Evolutionary conservation across 2,329 filamentous ascomycete species (phyloP).

Genomic region (Clarireedia paspali): DNA sequence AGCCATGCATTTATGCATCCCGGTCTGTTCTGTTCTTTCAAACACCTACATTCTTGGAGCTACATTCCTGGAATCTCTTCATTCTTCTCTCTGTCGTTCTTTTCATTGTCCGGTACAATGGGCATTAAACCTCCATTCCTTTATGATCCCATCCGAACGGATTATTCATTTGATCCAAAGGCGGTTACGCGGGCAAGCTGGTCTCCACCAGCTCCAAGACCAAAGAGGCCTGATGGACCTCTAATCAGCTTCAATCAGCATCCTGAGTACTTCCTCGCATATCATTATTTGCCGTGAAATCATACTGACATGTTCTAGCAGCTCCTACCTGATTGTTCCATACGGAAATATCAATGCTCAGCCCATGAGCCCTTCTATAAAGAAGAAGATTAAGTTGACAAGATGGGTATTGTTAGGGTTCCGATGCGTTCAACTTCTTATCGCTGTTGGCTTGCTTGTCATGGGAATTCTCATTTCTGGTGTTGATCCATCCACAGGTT

Average conservation of each 20-base stretch:
- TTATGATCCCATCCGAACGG: slow-evolving; percentile 48
- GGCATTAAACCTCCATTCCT: slow-evolving; percentile 61
- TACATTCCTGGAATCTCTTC: slow-evolving; percentile 11
- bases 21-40: slow-evolving; percentile 14
- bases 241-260: slow-evolving; percentile 78
- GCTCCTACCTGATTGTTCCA: slow-evolving; percentile 53
- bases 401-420: slow-evolving; percentile 63
- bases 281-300: not conserved
- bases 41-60: slow-evolving; percentile 15
- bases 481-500: slow-evolving; percentile 55
- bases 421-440: slow-evolving; percentile 59
- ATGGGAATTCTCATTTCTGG: slow-evolving; percentile 71
- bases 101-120: slow-evolving; percentile 34
- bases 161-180: slow-evolving; percentile 73
- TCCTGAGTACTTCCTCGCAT: slow-evolving; percentile 58
- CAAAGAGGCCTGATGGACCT: slow-evolving; percentile 62
- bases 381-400: slow-evolving; percentile 61
- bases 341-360: slow-evolving; percentile 53
- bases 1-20: slow-evolving; percentile 5
- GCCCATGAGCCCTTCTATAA: slow-evolving; percentile 62
- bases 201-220: slow-evolving; percentile 46
- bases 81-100: slow-evolving; percentile 2
- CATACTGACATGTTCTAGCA: slow-evolving; percentile 8
- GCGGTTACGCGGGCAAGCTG: slow-evolving; percentile 75
- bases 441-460: slow-evolving; percentile 62